phyloP scores from a whole-genome alignment of 2,329 filamentous ascomycete genomes.

The Chalaropsis ovoidea region DNA sequence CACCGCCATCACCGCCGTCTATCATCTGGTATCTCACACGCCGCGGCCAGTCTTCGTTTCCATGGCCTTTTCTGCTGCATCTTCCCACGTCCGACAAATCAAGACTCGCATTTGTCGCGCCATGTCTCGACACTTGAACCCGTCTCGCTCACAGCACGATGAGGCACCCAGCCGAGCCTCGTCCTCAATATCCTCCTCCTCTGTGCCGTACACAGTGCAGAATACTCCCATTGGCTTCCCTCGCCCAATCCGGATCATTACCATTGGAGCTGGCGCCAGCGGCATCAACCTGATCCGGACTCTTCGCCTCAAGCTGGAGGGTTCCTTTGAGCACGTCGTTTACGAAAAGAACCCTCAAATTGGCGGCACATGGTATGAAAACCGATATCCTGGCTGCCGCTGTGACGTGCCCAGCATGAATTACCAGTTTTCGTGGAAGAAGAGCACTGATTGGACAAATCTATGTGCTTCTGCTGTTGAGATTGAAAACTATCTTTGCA shows the following conservation, averaged over 20 bases:
- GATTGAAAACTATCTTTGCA: conserved; percentile 45
- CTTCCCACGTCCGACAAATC: background rate
- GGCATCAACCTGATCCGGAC: conserved; percentile 35
- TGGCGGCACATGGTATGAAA: conserved; percentile 51
- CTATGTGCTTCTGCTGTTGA: conserved; percentile 47
- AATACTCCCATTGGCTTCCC: conserved; percentile 21
- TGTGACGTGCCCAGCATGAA: conserved; percentile 51
- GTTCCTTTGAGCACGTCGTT: conserved; percentile 38
- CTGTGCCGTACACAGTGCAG: conserved; percentile 17
- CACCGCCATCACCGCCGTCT: background rate
- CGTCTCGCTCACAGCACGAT: conserved; percentile 20
- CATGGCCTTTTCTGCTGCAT: background rate
- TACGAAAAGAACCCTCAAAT: conserved; percentile 49
- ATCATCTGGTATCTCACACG: no score
- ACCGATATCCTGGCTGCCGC: conserved; percentile 47
- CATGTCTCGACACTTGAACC: conserved; percentile 22
- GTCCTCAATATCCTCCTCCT: background rate
- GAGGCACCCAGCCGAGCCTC: conserved; percentile 13
- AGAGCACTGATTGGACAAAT: conserved; percentile 49
- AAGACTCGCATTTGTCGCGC: background rate
- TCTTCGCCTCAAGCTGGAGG: conserved; percentile 36
- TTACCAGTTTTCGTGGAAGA: conserved; percentile 53
- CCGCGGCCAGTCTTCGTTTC: background rate
- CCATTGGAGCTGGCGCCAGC: conserved; percentile 31
- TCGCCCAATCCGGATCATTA: conserved; percentile 29